phyloP scores from a whole-genome alignment of 768 basidiomycete species.

The Postia placenta region DNA sequence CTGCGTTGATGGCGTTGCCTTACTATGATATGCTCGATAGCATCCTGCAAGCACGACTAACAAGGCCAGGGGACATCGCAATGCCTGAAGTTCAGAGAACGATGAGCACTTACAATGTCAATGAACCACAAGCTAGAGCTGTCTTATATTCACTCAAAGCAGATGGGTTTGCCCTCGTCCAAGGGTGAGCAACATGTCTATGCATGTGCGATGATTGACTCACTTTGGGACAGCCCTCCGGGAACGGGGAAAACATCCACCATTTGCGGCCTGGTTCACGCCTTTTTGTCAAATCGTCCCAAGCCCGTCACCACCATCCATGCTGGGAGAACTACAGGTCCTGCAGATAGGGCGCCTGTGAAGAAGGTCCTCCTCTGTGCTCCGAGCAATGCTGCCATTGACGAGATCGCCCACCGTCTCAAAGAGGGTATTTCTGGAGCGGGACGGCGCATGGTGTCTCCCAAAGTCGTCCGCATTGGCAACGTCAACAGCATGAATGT shows the following conservation, averaged over 20 bases:
- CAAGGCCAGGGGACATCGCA: constrained; percentile 39
- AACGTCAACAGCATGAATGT: constrained; percentile 66
- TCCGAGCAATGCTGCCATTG: constrained; percentile 97
- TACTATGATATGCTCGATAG: constrained; percentile 74
- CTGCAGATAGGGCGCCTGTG: constrained; percentile 38
- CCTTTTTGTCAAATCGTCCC: constrained; percentile 61
- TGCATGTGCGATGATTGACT: not conserved
- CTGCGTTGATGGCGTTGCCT: constrained; percentile 74
- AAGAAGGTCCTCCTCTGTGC: constrained; percentile 89
- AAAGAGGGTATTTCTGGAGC: constrained; percentile 68
- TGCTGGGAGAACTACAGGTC: constrained; percentile 35
- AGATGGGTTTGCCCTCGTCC: constrained; percentile 84
- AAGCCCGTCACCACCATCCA: constrained; percentile 43
- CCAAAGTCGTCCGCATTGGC: constrained; percentile 90
- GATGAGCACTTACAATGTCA: constrained; percentile 70
- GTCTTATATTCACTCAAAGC: constrained; percentile 69
- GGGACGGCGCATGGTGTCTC: constrained; percentile 43
- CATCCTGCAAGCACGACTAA: constrained; percentile 65
- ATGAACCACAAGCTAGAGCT: constrained; percentile 91
- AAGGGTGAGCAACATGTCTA: constrained; percentile 57
- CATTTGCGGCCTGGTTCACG: constrained; percentile 89
- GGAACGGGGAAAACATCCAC: constrained; percentile 99
- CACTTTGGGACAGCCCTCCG: constrained; percentile 60
- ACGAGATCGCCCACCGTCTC: constrained; percentile 87
- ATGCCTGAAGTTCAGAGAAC: constrained; percentile 49